Evolutionary conservation across 352 stramenopile species (phyloP).

Genomic region (Phytophthora litchii): DNA sequence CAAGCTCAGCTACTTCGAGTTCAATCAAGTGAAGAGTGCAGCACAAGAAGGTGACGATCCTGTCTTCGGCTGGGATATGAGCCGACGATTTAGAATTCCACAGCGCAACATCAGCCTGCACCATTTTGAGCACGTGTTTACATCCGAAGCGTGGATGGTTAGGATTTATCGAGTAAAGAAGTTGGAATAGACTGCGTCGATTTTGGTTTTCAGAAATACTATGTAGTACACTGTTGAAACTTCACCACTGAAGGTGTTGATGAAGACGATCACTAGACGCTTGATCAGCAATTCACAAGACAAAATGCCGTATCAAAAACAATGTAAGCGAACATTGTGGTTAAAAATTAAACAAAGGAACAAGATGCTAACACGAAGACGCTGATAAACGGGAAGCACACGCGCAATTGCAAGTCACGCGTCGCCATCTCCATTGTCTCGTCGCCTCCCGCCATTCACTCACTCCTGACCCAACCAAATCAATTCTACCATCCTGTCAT

Average conservation of each 20-base stretch:
- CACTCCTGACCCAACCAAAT: slow-evolving; percentile 35
- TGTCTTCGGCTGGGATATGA: slow-evolving; percentile 72
- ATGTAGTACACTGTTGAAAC: too few relatives aligned
- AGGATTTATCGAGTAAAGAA: slow-evolving; percentile 91
- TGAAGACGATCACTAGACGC: too few relatives aligned
- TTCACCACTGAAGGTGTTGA: too few relatives aligned
- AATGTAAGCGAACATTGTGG: slow-evolving; percentile 11
- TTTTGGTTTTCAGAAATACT: slow-evolving; percentile 8
- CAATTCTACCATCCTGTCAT: slow-evolving; percentile 40
- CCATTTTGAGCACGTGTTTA: slow-evolving; percentile 93
- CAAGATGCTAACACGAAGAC: slow-evolving; percentile 13
- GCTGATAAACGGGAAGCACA: slow-evolving; percentile 3
- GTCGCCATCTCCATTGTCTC: slow-evolving; percentile 9
- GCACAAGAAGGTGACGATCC: slow-evolving; percentile 23
- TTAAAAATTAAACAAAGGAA: slow-evolving; percentile 43
- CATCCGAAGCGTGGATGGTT: slow-evolving; percentile 92
- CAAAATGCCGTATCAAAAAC: neutral
- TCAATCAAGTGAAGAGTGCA: slow-evolving; percentile 48
- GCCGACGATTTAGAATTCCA: slow-evolving; percentile 62
- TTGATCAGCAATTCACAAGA: neutral
- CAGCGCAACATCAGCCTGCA: slow-evolving; percentile 71
- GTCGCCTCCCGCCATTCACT: slow-evolving; percentile 9
- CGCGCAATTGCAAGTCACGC: slow-evolving; percentile 6
- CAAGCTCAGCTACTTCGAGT: slow-evolving; percentile 91
- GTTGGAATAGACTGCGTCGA: slow-evolving; percentile 34